Evolutionary conservation across 148 eudicot genomes (phyloP).

Genomic region (Spergularia marina): DNA sequence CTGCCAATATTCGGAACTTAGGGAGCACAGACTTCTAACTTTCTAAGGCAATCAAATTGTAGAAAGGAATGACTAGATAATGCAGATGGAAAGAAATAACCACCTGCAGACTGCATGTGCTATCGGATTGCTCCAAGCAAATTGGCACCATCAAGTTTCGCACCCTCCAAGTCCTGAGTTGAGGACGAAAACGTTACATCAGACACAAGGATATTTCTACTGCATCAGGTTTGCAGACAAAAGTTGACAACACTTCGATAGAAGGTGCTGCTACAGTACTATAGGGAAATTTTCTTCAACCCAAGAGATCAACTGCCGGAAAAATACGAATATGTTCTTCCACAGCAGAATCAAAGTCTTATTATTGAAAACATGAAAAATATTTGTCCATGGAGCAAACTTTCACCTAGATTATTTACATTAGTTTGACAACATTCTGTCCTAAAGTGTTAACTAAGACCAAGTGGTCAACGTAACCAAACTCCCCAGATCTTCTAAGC

Average conservation of each 20-base stretch:
- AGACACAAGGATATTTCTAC: not conserved
- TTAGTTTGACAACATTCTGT: no score
- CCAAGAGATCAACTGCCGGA: not conserved
- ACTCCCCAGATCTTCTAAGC: not conserved
- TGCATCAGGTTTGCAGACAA: not conserved
- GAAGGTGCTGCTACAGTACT: no score
- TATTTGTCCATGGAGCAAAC: no score
- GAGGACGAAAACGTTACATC: not conserved
- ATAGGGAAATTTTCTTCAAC: not conserved
- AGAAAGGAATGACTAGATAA: not conserved
- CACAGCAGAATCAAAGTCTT: no score
- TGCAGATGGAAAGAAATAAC: not conserved
- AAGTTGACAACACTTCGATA: not conserved
- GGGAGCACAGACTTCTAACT: not conserved
- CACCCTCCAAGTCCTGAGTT: conserved; percentile 72
- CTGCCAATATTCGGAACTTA: not conserved
- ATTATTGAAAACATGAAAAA: no score
- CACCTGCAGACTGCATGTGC: conserved; percentile 17
- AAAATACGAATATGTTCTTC: not conserved
- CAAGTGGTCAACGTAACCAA: not conserved
- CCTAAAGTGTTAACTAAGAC: not conserved
- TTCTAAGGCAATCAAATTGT: not conserved
- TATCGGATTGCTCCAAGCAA: conserved; percentile 82
- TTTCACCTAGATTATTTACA: no score
- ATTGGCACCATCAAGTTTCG: conserved; percentile 84